Evolutionary conservation across 73 alveolate species (phyloP).

Genomic region (Blepharisma stoltei): DNA sequence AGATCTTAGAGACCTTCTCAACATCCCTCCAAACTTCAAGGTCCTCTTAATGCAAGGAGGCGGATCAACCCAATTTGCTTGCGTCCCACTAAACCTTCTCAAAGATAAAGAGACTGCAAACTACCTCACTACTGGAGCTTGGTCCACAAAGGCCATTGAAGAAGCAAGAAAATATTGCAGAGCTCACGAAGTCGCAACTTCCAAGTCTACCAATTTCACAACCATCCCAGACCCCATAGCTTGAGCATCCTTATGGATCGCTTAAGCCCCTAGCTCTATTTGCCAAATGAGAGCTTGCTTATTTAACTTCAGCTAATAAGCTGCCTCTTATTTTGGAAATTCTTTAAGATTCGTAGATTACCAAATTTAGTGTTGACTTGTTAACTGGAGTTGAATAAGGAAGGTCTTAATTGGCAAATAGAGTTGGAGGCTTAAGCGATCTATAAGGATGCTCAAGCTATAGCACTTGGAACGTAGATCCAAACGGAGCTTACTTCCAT

Average conservation of each 20-base stretch:
- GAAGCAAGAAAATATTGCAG: constrained; percentile 63
- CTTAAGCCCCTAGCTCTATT: too few relatives aligned
- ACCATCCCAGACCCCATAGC: constrained; percentile 39
- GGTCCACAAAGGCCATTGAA: constrained; percentile 53
- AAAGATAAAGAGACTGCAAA: constrained; percentile 42
- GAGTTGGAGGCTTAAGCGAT: too few relatives aligned
- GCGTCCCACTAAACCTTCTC: constrained; percentile 69
- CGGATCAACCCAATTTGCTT: constrained; percentile 63
- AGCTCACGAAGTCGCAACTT: constrained; percentile 37
- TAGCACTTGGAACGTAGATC: constrained; percentile 53
- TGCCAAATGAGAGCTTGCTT: too few relatives aligned
- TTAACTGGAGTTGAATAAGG: too few relatives aligned
- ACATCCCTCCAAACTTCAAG: constrained; percentile 56
- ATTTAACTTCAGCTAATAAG: too few relatives aligned
- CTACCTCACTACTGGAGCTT: constrained; percentile 65
- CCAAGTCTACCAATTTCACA: constrained; percentile 38
- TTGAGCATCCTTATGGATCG: too few relatives aligned
- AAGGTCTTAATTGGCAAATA: too few relatives aligned
- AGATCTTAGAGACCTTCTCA: constrained; percentile 55
- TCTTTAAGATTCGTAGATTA: too few relatives aligned
- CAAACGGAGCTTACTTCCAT: constrained; percentile 58
- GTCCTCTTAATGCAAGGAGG: constrained; percentile 77
- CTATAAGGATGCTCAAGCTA: constrained; percentile 29
- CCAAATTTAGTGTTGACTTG: too few relatives aligned
- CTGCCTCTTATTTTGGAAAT: too few relatives aligned